Evolutionary conservation across 2,329 filamentous ascomycete genomes (phyloP).

Genomic region (Monosporascus sp.): DNA sequence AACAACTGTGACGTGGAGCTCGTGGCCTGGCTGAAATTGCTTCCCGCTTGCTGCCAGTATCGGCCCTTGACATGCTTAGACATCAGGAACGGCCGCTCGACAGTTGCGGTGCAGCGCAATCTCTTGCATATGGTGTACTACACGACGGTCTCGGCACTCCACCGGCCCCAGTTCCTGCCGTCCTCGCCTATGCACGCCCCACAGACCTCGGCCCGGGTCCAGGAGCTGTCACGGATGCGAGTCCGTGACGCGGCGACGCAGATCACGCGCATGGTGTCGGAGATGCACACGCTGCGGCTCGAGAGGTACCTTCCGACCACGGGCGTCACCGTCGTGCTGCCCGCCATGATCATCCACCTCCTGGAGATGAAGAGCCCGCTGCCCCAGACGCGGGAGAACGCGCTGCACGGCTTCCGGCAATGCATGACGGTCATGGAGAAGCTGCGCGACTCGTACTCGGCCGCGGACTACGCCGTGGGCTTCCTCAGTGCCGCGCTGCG

Average conservation of each 20-base stretch:
- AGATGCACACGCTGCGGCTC: conserved; percentile 66
- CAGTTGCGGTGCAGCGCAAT: conserved; percentile 67
- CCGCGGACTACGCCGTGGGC: conserved; percentile 91
- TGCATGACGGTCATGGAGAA: conserved; percentile 91
- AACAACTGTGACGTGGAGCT: conserved; percentile 74
- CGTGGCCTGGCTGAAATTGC: conserved; percentile 66
- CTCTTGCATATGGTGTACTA: conserved; percentile 91
- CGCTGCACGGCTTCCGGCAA: conserved; percentile 76
- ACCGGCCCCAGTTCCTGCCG: conserved; percentile 85
- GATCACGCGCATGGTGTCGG: conserved; percentile 77
- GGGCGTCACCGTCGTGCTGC: conserved; percentile 83
- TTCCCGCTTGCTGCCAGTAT: conserved; percentile 69
- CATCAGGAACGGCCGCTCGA: conserved; percentile 53
- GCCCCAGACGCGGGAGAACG: conserved; percentile 63
- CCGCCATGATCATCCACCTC: conserved; percentile 89
- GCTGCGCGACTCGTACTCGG: conserved; percentile 82
- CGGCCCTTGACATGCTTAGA: conserved; percentile 48
- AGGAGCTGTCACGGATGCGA: conserved; percentile 76
- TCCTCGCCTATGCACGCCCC: conserved; percentile 53
- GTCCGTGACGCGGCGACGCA: conserved; percentile 79
- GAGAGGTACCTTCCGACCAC: conserved; percentile 81
- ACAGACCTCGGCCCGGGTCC: conserved; percentile 59
- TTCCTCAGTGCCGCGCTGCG: conserved; percentile 90
- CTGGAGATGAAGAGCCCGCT: conserved; percentile 85
- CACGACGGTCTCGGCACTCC: conserved; percentile 83